Evolutionary conservation across 768 basidiomycete species (phyloP).

Genomic region (Russula sp.): DNA sequence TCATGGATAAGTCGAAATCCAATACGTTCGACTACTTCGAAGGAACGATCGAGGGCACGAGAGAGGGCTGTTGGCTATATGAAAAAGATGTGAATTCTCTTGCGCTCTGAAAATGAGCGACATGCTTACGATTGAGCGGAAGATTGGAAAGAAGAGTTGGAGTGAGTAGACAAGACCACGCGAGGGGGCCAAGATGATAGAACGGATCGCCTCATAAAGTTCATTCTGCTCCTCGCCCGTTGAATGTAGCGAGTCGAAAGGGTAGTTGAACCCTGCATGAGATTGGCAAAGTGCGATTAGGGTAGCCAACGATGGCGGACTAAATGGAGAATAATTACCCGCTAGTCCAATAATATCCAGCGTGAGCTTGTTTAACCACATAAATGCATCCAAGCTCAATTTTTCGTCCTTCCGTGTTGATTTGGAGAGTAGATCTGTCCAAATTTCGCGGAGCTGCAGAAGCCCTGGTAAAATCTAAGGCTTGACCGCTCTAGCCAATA

Average conservation of each 20-base stretch:
- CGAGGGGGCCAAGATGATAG: conserved; percentile 23
- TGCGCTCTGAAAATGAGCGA: not conserved
- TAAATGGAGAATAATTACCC: conserved; percentile 10
- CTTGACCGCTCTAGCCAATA: not conserved
- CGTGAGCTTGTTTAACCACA: conserved; percentile 21
- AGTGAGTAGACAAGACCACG: conserved; percentile 28
- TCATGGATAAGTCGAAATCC: conserved; percentile 41
- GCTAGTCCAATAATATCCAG: conserved; percentile 25
- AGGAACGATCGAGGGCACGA: conserved; percentile 27
- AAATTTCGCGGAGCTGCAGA: conserved; percentile 27
- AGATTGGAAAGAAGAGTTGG: conserved; percentile 30
- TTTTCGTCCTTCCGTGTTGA: conserved; percentile 9
- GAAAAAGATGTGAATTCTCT: not conserved
- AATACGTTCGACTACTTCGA: conserved; percentile 41
- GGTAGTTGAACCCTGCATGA: conserved; percentile 33
- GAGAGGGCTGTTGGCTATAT: conserved; percentile 23
- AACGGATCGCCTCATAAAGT: conserved; percentile 30
- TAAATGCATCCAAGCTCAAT: conserved; percentile 10
- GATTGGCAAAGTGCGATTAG: not conserved
- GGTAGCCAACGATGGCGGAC: not conserved
- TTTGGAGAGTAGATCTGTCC: conserved; percentile 15
- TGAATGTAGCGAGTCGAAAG: conserved; percentile 29
- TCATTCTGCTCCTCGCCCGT: conserved; percentile 22
- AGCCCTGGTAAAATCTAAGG: too few relatives aligned
- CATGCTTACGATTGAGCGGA: conserved; percentile 34